A percentile compares a stretch with the other conserved stretches of the same genome.
phyloP scores from a whole-genome alignment of 352 stramenopile genomes.

The Phytophthora litchii region DNA sequence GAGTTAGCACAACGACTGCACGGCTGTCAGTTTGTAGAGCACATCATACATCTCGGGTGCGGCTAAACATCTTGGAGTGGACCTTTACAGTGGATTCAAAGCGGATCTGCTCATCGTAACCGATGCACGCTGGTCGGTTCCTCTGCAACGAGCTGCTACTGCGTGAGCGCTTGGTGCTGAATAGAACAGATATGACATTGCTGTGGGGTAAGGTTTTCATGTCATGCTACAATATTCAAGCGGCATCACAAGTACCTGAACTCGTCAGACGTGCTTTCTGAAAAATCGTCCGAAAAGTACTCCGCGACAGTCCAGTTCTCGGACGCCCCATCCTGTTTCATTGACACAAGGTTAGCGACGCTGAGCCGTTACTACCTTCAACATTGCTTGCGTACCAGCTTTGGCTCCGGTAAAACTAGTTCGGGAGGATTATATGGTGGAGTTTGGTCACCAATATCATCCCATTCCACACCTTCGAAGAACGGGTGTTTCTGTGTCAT shows the following conservation, averaged over 20 bases:
- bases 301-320: slow-evolving; percentile 85
- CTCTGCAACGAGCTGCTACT: slow-evolving; percentile 69
- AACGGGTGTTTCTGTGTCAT: slow-evolving; percentile 67
- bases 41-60: slow-evolving; percentile 60
- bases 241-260: slow-evolving; percentile 40
- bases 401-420: slow-evolving; percentile 65
- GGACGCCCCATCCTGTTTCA: slow-evolving; percentile 64
- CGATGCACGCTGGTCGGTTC: slow-evolving; percentile 61
- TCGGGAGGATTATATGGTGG: slow-evolving; percentile 65
- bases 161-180: slow-evolving; percentile 51
- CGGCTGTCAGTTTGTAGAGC: background rate
- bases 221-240: background rate
- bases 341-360: slow-evolving; percentile 1
- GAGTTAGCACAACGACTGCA: slow-evolving; percentile 1
- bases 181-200: slow-evolving; percentile 2
- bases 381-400: slow-evolving; percentile 39
- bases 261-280: slow-evolving; percentile 72
- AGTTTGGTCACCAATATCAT: slow-evolving; percentile 51
- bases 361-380: background rate
- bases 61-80: slow-evolving; percentile 81
- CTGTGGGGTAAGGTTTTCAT: background rate
- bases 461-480: slow-evolving; percentile 83
- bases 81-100: slow-evolving; percentile 82
- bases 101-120: slow-evolving; percentile 67
- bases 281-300: slow-evolving; percentile 85